A percentile compares a stretch with the other conserved stretches of the same genome.
phyloP scores from a whole-genome alignment of 2,329 filamentous ascomycete genomes.

The Pseudocercospora vitis region DNA sequence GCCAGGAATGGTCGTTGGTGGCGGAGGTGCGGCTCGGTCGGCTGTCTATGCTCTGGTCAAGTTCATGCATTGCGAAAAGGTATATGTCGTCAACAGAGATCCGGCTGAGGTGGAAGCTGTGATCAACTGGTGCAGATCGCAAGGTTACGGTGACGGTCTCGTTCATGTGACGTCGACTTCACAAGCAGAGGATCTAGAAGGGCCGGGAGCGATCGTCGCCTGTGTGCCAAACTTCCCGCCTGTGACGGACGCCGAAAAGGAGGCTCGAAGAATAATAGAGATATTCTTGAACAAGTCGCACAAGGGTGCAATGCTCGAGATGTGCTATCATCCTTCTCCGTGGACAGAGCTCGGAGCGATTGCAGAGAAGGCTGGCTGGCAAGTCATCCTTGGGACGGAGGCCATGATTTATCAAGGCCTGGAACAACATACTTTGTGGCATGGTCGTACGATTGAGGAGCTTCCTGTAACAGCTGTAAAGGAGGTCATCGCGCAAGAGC shows the following conservation, averaged over 20 bases:
- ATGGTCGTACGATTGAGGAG: slow-evolving; percentile 54
- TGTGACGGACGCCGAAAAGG: slow-evolving; percentile 60
- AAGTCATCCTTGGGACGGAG: slow-evolving; percentile 73
- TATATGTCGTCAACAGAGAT: slow-evolving; percentile 79
- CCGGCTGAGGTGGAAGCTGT: slow-evolving; percentile 65
- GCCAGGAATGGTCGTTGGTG: slow-evolving; percentile 72
- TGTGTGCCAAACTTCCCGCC: slow-evolving; percentile 78
- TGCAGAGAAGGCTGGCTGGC: slow-evolving; percentile 64
- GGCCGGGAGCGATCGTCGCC: slow-evolving; percentile 67
- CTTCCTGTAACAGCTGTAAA: slow-evolving; percentile 63
- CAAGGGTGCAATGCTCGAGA: slow-evolving; percentile 72
- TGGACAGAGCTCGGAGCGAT: slow-evolving; percentile 66
- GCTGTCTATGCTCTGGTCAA: slow-evolving; percentile 73
- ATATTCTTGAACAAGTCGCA: slow-evolving; percentile 50
- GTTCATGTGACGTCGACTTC: slow-evolving; percentile 61
- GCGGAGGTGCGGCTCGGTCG: slow-evolving; percentile 74
- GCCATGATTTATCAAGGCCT: slow-evolving; percentile 75
- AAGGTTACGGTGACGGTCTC: slow-evolving; percentile 61
- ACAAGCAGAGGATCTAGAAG: slow-evolving; percentile 60
- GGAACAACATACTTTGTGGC: slow-evolving; percentile 64
- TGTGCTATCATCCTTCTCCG: slow-evolving; percentile 77
- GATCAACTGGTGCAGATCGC: slow-evolving; percentile 60
- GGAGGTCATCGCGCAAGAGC: slow-evolving; percentile 47
- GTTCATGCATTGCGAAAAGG: slow-evolving; percentile 65
- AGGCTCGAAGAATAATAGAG: slow-evolving; percentile 58